Conservation (phyloP, 2,329 filamentous ascomycete species). For the Arachnomyces sp. region DNA sequence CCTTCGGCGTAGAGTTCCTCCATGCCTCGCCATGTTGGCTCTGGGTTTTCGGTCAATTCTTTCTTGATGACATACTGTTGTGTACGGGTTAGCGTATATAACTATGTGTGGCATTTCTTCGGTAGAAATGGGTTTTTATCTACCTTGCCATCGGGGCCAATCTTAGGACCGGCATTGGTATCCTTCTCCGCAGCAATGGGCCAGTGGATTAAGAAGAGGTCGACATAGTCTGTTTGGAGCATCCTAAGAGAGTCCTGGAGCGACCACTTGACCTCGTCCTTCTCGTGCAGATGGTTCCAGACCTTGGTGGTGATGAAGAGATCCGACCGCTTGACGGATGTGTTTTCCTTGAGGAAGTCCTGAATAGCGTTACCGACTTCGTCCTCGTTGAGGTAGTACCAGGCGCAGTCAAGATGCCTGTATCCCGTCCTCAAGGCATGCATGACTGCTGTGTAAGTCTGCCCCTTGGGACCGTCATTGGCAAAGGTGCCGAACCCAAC, state of each 20-base stretch:
- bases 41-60: slow-evolving; percentile 56
- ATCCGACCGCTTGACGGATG: slow-evolving; percentile 41
- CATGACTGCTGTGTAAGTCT: slow-evolving; percentile 47
- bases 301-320: slow-evolving; percentile 47
- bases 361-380: slow-evolving; percentile 45
- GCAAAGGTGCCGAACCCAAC: slow-evolving; percentile 60
- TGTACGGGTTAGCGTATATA: not conserved
- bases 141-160: slow-evolving; percentile 47
- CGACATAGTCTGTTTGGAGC: slow-evolving; percentile 62
- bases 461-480: slow-evolving; percentile 54
- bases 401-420: slow-evolving; percentile 49
- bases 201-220: slow-evolving; percentile 56
- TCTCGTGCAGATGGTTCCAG: slow-evolving; percentile 46
- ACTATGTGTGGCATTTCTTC: not conserved
- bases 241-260: slow-evolving; percentile 55
- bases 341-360: slow-evolving; percentile 47
- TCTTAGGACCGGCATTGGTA: slow-evolving; percentile 37
- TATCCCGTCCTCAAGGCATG: slow-evolving; percentile 46
- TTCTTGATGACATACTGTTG: slow-evolving; percentile 53
- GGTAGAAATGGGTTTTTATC: slow-evolving; percentile 10
- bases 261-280: slow-evolving; percentile 40
- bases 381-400: slow-evolving; percentile 47
- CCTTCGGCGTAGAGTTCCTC: slow-evolving; percentile 52
- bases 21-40: slow-evolving; percentile 59
- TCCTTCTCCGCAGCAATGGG: slow-evolving; percentile 45